Percentiles rank a stretch among this genome's conserved stretches.
These are phyloP conservation scores for Fusarium sp. DNA, from an alignment of 2,329 filamentous ascomycete genomes.

Conservation along the genomic window DNA sequence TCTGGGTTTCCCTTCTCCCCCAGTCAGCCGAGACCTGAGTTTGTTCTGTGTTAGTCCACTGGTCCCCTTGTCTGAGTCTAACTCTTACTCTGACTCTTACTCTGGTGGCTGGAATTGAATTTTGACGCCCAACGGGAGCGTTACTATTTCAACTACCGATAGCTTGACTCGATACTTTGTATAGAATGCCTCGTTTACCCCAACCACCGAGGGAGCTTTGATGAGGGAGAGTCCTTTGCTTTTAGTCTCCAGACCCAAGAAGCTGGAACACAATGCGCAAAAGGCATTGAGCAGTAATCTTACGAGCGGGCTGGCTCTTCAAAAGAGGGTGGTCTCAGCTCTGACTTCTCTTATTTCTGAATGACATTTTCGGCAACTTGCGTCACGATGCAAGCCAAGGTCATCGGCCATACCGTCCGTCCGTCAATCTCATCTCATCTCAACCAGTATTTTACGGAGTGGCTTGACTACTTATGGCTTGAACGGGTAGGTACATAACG, in stretches of 20 bases:
- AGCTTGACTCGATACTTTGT: constrained; percentile 13
- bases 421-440: not conserved
- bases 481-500: constrained; percentile 10
- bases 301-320: constrained; percentile 36
- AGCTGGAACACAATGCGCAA: not conserved
- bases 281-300: constrained; percentile 48
- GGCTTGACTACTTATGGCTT: constrained; percentile 5
- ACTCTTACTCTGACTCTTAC: not conserved
- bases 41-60: constrained; percentile 6
- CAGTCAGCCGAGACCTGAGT: constrained; percentile 17
- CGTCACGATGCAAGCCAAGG: constrained; percentile 16
- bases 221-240: constrained; percentile 6
- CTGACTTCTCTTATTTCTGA: constrained; percentile 9
- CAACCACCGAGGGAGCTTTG: not conserved
- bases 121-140: constrained; percentile 17
- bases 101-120: constrained; percentile 9
- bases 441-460: not conserved
- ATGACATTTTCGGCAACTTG: constrained; percentile 18
- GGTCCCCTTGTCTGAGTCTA: constrained; percentile 10
- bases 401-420: constrained; percentile 19
- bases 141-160: constrained; percentile 3
- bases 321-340: constrained; percentile 42
- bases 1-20: constrained; percentile 1
- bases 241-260: not conserved
- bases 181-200: constrained; percentile 10